A percentile compares a stretch with the other conserved stretches of the same genome.
These are phyloP conservation scores for Apophysomyces sp. DNA, from an alignment of 371 early-diverging fungal genomes.

Conservation along the genomic window DNA sequence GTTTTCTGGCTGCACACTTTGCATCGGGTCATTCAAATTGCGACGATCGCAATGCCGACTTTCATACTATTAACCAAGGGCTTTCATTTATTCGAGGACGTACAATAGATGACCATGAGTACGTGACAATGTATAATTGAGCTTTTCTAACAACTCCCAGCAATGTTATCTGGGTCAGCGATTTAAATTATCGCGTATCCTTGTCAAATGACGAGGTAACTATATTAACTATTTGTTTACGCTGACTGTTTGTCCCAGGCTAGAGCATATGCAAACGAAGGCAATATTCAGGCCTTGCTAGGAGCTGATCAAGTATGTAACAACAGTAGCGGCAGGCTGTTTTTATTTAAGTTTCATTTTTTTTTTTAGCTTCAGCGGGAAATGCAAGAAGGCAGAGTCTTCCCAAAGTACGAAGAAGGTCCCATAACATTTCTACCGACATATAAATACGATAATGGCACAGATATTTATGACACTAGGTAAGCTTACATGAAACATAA, in stretches of 20 bases:
- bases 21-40: constrained; percentile 83
- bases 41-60: constrained; percentile 88
- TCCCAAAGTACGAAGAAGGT: constrained; percentile 82
- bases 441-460: constrained; percentile 92
- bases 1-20: constrained; percentile 91
- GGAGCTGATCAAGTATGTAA: constrained; percentile 51
- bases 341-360: constrained; percentile 27
- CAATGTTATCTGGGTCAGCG: constrained; percentile 85
- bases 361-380: constrained; percentile 68
- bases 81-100: constrained; percentile 71
- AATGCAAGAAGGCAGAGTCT: constrained; percentile 64
- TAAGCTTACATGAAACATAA: constrained; percentile 10
- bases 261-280: constrained; percentile 28
- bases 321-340: constrained; percentile 12
- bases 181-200: constrained; percentile 87
- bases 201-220: constrained; percentile 70
- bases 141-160: constrained; percentile 28
- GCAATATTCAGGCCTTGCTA: constrained; percentile 42
- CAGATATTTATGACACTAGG: constrained; percentile 83
- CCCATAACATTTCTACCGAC: constrained; percentile 87
- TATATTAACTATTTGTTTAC: neutral
- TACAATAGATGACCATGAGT: constrained; percentile 75
- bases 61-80: constrained; percentile 73
- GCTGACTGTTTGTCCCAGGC: constrained; percentile 19
- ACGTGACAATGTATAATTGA: constrained; percentile 11